These are phyloP conservation scores for Termitomyces sp. DNA, from an alignment of 768 basidiomycete species.

Conservation along the genomic window DNA sequence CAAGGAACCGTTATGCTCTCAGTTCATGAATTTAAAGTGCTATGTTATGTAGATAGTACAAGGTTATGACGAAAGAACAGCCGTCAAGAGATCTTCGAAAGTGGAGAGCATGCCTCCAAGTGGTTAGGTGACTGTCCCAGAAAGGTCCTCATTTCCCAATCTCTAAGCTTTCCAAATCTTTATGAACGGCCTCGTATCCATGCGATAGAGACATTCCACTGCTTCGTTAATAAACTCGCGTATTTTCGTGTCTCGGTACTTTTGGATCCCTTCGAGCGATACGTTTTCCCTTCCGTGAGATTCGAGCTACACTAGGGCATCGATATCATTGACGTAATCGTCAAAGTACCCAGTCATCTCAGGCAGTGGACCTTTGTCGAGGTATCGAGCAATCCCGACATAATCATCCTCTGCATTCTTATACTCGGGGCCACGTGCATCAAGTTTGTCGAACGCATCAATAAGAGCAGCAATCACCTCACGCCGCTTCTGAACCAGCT, in stretches of 20 bases:
- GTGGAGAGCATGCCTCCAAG: background rate
- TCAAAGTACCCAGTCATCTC: background rate
- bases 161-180: background rate
- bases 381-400: background rate
- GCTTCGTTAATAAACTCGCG: background rate
- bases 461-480: background rate
- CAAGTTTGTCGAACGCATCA: background rate
- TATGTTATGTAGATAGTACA: background rate
- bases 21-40: background rate
- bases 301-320: background rate
- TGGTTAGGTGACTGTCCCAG: background rate
- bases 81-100: background rate
- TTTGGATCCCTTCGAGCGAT: background rate
- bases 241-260: background rate
- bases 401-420: background rate
- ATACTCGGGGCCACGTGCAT: background rate
- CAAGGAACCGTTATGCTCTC: conserved; percentile 27
- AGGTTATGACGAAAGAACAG: background rate
- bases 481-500: background rate
- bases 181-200: background rate
- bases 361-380: background rate
- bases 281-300: background rate
- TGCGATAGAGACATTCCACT: background rate
- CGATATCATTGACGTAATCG: background rate
- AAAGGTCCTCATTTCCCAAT: background rate